A percentile compares a stretch with the other conserved stretches of the same genome.
Evolutionary conservation across 2,329 filamentous ascomycete species (phyloP).

Genomic region (Pseudogymnoascus sp.): DNA sequence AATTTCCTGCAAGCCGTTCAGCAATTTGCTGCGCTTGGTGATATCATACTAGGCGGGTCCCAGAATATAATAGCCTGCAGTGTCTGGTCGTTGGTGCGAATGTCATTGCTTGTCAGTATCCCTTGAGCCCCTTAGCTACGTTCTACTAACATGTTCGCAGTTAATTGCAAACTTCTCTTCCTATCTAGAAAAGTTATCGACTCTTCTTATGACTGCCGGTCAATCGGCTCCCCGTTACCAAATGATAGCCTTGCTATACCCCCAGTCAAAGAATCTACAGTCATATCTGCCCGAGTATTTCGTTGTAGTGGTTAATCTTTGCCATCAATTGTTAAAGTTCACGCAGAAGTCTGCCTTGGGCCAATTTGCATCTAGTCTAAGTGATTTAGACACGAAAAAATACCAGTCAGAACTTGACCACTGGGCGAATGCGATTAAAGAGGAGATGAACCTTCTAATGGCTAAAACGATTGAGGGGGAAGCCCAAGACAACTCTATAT

Average conservation of each 20-base stretch:
- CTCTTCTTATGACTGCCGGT: slow-evolving; percentile 36
- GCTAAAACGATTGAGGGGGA: slow-evolving; percentile 21
- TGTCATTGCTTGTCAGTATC: slow-evolving; percentile 34
- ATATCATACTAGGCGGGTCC: slow-evolving; percentile 34
- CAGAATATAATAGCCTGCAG: slow-evolving; percentile 40
- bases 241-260: slow-evolving; percentile 34
- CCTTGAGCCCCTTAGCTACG: slow-evolving; percentile 11
- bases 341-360: slow-evolving; percentile 29
- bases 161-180: slow-evolving; percentile 27
- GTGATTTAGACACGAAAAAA: slow-evolving; percentile 26
- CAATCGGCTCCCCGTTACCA: slow-evolving; percentile 35
- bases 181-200: slow-evolving; percentile 35
- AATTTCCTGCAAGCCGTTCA: slow-evolving; percentile 36
- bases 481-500: slow-evolving; percentile 21
- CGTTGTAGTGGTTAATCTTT: slow-evolving; percentile 34
- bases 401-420: slow-evolving; percentile 30
- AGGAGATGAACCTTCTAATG: slow-evolving; percentile 28
- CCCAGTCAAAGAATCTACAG: slow-evolving; percentile 32
- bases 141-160: slow-evolving; percentile 22
- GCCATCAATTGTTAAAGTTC: slow-evolving; percentile 30
- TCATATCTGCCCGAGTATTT: slow-evolving; percentile 36
- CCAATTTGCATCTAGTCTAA: slow-evolving; percentile 28
- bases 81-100: slow-evolving; percentile 39
- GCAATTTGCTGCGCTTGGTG: slow-evolving; percentile 38
- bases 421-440: slow-evolving; percentile 33